phyloP scores from a whole-genome alignment of 805 yeast species.

The Wickerhamiella azymoides region DNA sequence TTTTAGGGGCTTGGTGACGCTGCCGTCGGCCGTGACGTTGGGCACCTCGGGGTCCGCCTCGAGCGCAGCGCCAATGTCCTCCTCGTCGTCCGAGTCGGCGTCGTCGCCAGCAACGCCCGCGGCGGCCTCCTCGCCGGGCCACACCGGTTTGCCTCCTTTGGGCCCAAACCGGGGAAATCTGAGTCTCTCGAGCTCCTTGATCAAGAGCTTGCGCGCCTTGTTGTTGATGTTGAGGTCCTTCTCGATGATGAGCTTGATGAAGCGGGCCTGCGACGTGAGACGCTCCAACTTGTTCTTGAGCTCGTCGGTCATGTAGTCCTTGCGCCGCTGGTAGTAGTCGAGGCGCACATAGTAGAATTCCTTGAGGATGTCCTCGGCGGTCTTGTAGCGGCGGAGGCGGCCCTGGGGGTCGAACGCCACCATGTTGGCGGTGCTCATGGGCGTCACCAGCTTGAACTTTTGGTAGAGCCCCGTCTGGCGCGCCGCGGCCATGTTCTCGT shows the following conservation, averaged over 20 bases:
- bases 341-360: conserved; percentile 80
- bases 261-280: conserved; percentile 72
- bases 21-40: conserved; percentile 8
- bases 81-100: conserved; percentile 30
- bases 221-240: conserved; percentile 56
- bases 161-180: conserved; percentile 65
- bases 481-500: conserved; percentile 75
- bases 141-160: conserved; percentile 43
- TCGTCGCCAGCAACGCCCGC: conserved; percentile 26
- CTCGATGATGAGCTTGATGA: conserved; percentile 80
- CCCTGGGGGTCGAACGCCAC: conserved; percentile 90
- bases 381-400: conserved; percentile 67
- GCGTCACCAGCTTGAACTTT: conserved; percentile 61
- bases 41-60: conserved; percentile 20
- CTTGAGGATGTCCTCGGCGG: conserved; percentile 58
- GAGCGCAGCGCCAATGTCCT: conserved; percentile 20
- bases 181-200: conserved; percentile 44
- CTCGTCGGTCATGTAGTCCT: conserved; percentile 58
- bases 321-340: conserved; percentile 82
- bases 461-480: conserved; percentile 64
- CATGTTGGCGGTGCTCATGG: conserved; percentile 70
- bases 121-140: conserved; percentile 25
- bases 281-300: conserved; percentile 63
- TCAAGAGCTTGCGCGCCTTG: conserved; percentile 50
- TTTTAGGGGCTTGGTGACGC: conserved; percentile 32